Evolutionary conservation across 2,329 filamentous ascomycete species (phyloP).

Genomic region (Aureobasidium sp.): DNA sequence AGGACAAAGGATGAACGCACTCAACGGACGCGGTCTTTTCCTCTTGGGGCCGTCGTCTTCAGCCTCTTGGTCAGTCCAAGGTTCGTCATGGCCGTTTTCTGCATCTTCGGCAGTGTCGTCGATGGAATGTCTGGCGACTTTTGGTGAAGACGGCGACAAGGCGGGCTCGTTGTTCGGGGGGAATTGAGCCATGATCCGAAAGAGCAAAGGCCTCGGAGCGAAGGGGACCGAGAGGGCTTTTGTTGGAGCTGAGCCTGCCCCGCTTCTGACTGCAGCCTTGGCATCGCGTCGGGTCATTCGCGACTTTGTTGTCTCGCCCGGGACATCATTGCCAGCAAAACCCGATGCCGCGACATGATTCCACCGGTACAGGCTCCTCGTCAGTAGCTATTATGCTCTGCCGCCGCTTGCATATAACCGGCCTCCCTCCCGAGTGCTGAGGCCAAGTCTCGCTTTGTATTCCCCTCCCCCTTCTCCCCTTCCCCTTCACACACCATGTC

Average conservation of each 20-base stretch:
- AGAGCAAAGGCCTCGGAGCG: slow-evolving; percentile 8
- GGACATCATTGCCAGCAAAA: slow-evolving; percentile 10
- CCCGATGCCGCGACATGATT: slow-evolving; percentile 17
- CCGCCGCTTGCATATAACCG: not conserved
- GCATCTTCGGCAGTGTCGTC: slow-evolving; percentile 21
- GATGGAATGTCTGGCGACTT: not conserved
- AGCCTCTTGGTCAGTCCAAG: slow-evolving; percentile 35
- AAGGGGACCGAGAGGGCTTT: slow-evolving; percentile 16
- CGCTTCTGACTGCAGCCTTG: not conserved
- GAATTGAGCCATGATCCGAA: slow-evolving; percentile 15
- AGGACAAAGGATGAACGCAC: slow-evolving; percentile 42
- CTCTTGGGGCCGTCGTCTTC: slow-evolving; percentile 39
- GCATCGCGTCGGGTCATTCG: not conserved
- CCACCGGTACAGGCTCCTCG: not conserved
- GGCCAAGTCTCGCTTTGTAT: not conserved
- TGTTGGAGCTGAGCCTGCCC: not conserved
- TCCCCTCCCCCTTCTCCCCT: slow-evolving; percentile 3
- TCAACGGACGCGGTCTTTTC: slow-evolving; percentile 30
- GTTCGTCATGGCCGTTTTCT: slow-evolving; percentile 25
- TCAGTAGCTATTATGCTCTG: not conserved
- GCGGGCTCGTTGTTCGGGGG: slow-evolving; percentile 15
- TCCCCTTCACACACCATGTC: slow-evolving; percentile 23
- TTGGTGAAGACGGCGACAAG: slow-evolving; percentile 4
- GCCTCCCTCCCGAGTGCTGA: not conserved
- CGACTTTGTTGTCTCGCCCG: not conserved